Evolutionary conservation across 192 early-diverging fungal genomes (phyloP).

Genomic region (Irineochytrium annulatum): DNA sequence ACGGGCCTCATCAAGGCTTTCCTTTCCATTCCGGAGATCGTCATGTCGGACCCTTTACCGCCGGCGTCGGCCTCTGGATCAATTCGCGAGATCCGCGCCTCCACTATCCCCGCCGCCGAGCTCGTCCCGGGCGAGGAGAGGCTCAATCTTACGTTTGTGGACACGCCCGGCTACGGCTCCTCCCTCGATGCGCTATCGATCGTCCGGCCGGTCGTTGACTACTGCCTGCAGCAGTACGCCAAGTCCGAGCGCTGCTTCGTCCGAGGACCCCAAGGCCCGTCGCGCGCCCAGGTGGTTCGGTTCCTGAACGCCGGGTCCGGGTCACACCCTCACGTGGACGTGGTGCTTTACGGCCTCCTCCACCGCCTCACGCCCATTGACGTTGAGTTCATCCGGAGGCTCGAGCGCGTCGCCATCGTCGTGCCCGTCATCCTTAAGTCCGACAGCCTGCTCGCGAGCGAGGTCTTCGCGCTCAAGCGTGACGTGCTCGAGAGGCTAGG

Average conservation of each 20-base stretch:
- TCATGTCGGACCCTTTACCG: slow-evolving; percentile 11
- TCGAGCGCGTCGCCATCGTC: slow-evolving; percentile 49
- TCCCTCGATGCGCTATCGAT: slow-evolving; percentile 36
- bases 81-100: slow-evolving; percentile 19
- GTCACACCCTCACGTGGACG: slow-evolving; percentile 39
- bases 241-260: slow-evolving; percentile 36
- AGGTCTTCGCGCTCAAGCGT: slow-evolving; percentile 52
- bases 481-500: slow-evolving; percentile 46
- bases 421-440: slow-evolving; percentile 66
- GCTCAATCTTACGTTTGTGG: slow-evolving; percentile 39
- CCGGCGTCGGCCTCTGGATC: background rate
- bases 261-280: slow-evolving; percentile 3
- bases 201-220: slow-evolving; percentile 36
- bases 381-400: slow-evolving; percentile 54
- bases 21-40: slow-evolving; percentile 20
- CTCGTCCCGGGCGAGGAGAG: slow-evolving; percentile 22
- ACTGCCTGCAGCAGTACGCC: slow-evolving; percentile 28
- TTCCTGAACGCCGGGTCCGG: slow-evolving; percentile 28
- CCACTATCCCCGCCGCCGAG: slow-evolving; percentile 26
- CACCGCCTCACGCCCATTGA: slow-evolving; percentile 69
- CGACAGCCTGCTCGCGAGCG: slow-evolving; percentile 47
- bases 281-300: slow-evolving; percentile 2
- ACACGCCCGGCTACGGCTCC: slow-evolving; percentile 42
- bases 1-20: slow-evolving; percentile 34
- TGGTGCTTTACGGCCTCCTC: slow-evolving; percentile 40